Percentiles rank a stretch among this genome's conserved stretches.
Conservation (phyloP, 257 asterid species). For the Nicotiana attenuata region DNA sequence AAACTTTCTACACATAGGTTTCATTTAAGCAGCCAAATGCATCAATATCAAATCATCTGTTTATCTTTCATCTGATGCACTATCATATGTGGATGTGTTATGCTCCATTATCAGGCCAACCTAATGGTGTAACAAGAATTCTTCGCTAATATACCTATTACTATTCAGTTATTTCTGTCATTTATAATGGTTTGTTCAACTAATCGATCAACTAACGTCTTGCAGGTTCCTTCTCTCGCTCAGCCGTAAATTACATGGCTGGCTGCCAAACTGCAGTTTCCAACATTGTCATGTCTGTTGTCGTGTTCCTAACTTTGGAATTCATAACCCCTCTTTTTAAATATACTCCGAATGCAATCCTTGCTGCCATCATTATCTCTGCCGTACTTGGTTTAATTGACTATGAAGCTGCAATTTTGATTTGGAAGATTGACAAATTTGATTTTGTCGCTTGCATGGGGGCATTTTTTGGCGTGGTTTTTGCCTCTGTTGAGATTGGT, state of each 20-base stretch:
- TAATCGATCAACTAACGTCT: neutral
- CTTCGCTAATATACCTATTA: neutral
- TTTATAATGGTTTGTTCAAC: neutral
- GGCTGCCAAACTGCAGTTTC: constrained; percentile 92
- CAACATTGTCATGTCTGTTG: constrained; percentile 75
- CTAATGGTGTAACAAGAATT: neutral
- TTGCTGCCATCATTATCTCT: constrained; percentile 83
- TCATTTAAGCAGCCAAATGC: neutral
- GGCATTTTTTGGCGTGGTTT: constrained; percentile 85
- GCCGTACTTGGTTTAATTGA: constrained; percentile 86
- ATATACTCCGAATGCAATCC: constrained; percentile 88
- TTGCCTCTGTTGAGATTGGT: constrained; percentile 70
- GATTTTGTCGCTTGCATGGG: constrained; percentile 93
- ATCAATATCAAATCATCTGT: neutral
- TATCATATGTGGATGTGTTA: too few species aligned
- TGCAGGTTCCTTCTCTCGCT: constrained; percentile 88
- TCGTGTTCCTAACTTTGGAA: constrained; percentile 63
- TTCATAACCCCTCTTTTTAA: constrained; percentile 79
- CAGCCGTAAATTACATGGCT: constrained; percentile 93
- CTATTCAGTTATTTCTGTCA: neutral
- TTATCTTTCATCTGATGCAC: neutral
- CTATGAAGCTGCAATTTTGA: constrained; percentile 62
- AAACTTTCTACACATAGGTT: neutral
- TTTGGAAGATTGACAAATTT: constrained; percentile 84
- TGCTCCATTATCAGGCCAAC: neutral